Conservation (phyloP, 768 basidiomycete species). For the Boletus patriciae region DNA sequence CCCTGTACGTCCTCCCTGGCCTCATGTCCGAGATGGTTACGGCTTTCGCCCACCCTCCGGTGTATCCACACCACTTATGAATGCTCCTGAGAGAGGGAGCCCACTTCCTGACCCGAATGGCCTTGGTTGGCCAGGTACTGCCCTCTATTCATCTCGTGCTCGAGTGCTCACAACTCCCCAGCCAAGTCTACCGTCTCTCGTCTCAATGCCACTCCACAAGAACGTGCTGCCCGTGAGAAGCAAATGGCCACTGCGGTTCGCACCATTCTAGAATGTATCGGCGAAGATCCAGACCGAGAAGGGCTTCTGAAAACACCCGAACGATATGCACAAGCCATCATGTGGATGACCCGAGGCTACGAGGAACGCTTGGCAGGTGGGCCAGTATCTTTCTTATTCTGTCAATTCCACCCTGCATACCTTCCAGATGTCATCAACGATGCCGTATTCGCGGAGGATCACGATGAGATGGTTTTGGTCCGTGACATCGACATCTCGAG, state of each 20-base stretch:
- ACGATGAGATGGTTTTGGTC: slow-evolving; percentile 99
- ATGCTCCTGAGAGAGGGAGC: slow-evolving; percentile 27
- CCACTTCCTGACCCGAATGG: slow-evolving; percentile 61
- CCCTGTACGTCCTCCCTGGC: slow-evolving; percentile 21
- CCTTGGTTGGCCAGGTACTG: slow-evolving; percentile 87
- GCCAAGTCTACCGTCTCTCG: slow-evolving; percentile 90
- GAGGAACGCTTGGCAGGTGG: slow-evolving; percentile 90
- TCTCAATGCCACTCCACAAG: slow-evolving; percentile 74
- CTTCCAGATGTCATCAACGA: slow-evolving; percentile 92
- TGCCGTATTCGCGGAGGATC: slow-evolving; percentile 97
- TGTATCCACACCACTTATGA: slow-evolving; percentile 55
- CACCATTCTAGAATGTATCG: slow-evolving; percentile 93
- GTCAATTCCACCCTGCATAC: slow-evolving; percentile 11
- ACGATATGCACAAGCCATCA: slow-evolving; percentile 91
- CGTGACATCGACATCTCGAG: slow-evolving; percentile 97
- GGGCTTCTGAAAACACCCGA: slow-evolving; percentile 91
- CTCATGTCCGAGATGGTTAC: slow-evolving; percentile 69
- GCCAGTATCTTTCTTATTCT: slow-evolving; percentile 22
- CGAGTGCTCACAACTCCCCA: slow-evolving; percentile 32
- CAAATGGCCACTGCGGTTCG: slow-evolving; percentile 84
- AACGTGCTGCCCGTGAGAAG: slow-evolving; percentile 69
- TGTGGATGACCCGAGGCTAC: slow-evolving; percentile 99
- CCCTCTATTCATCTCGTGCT: slow-evolving; percentile 5
- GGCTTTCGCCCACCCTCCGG: slow-evolving; percentile 77
- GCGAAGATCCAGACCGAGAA: slow-evolving; percentile 96